Evolutionary conservation across 202 grass and related monocot genomes (phyloP).

Genomic region (Cymbopogon flexuosus): DNA sequence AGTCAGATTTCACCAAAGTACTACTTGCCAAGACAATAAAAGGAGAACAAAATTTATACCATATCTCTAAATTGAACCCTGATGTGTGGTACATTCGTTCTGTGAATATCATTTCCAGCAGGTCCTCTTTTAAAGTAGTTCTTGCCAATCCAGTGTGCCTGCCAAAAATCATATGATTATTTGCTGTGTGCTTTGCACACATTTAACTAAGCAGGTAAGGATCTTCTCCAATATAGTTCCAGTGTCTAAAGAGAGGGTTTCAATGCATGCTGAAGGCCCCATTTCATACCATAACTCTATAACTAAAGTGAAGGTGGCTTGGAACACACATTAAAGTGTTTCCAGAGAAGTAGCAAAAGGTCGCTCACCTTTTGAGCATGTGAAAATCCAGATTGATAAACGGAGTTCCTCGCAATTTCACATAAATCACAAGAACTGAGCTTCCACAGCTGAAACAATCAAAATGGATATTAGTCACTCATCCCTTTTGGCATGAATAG

Average conservation of each 20-base stretch:
- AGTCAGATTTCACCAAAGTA: background rate
- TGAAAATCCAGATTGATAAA: constrained; percentile 97
- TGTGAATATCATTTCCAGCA: constrained; percentile 85
- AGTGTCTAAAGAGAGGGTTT: background rate
- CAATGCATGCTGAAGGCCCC: background rate
- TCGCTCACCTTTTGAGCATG: constrained; percentile 70
- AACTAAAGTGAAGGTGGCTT: constrained; percentile 6
- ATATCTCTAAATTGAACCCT: constrained; percentile 77
- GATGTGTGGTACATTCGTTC: constrained; percentile 91
- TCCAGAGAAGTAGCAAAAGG: background rate
- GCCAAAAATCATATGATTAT: constrained; percentile 25
- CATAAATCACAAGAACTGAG: constrained; percentile 97
- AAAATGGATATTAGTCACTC: constrained; percentile 11
- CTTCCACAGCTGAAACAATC: constrained; percentile 81
- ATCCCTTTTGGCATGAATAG: background rate
- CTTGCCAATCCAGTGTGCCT: constrained; percentile 96
- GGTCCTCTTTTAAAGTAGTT: constrained; percentile 78
- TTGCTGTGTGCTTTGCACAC: background rate
- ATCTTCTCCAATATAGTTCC: constrained; percentile 1
- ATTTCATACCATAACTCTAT: background rate
- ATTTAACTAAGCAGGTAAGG: constrained; percentile 24
- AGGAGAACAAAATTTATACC: constrained; percentile 45
- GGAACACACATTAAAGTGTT: background rate
- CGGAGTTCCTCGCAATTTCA: constrained; percentile 94
- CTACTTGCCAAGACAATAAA: background rate